Conservation (phyloP, 1,139 yeast genomes). For the Lodderomyces metapsilosis region DNA sequence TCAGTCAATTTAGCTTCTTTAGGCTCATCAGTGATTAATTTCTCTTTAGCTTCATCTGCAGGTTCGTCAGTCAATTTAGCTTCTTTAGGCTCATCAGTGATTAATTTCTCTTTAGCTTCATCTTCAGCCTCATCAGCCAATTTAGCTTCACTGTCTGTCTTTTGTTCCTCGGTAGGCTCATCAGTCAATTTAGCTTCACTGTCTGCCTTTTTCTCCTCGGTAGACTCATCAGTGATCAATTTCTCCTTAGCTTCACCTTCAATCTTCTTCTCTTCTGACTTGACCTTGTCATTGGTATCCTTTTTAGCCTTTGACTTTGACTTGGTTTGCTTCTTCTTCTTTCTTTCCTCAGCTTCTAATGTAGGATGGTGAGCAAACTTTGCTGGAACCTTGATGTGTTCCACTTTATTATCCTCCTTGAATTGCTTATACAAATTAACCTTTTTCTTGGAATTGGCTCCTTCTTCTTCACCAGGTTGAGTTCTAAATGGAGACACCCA, state of each 20-base stretch:
- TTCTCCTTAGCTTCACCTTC: conserved; percentile 10
- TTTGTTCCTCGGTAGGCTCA: conserved; percentile 8
- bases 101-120: conserved; percentile 1
- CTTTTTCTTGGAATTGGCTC: conserved; percentile 16
- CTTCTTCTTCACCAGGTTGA: conserved; percentile 15
- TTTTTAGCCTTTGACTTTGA: conserved; percentile 13
- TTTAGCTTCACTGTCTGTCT: conserved; percentile 5
- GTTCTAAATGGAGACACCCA: conserved; percentile 58
- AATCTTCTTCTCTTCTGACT: conserved; percentile 10
- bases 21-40: not conserved
- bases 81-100: not conserved
- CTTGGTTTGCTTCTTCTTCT: conserved; percentile 19
- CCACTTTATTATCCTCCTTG: conserved; percentile 34
- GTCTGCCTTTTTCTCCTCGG: conserved; percentile 5
- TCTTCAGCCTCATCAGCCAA: conserved; percentile 6
- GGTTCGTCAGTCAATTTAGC: not conserved
- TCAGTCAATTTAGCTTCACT: no score
- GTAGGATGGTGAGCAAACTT: conserved; percentile 44
- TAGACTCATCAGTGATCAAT: conserved; percentile 11
- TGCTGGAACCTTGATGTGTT: conserved; percentile 37
- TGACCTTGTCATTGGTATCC: conserved; percentile 12
- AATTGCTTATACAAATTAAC: conserved; percentile 32
- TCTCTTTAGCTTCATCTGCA: not conserved
- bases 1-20: not conserved
- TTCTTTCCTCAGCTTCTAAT: conserved; percentile 32